Conservation (phyloP, 352 stramenopile species). For the Pythium brachiatum region DNA sequence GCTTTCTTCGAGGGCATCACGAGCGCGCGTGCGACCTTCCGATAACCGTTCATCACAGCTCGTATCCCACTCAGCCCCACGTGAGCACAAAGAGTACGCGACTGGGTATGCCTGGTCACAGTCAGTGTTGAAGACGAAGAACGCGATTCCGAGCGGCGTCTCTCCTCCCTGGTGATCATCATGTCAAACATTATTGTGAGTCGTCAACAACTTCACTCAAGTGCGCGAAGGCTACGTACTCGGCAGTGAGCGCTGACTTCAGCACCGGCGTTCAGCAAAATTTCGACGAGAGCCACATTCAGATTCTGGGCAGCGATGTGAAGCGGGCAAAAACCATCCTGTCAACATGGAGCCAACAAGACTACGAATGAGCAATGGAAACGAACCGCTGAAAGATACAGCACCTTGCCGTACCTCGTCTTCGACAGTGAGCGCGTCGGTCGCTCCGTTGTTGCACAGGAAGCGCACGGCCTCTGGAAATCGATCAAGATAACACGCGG, state of each 20-base stretch:
- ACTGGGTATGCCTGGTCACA: conserved; percentile 17
- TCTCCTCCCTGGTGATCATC: not conserved
- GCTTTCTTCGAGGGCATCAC: not conserved
- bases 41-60: conserved; percentile 16
- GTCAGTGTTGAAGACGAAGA: conserved; percentile 19
- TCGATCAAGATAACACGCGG: conserved; percentile 10
- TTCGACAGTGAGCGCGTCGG: conserved; percentile 13
- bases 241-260: conserved; percentile 19
- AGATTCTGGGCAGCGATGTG: conserved; percentile 22
- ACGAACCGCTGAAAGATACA: no score
- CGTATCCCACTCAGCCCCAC: conserved; percentile 16
- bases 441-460: conserved; percentile 13
- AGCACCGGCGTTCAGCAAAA: conserved; percentile 11
- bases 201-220: not conserved
- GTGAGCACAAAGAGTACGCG: conserved; percentile 6
- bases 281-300: conserved; percentile 14
- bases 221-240: not conserved
- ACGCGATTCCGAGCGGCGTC: conserved; percentile 9
- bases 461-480: conserved; percentile 9
- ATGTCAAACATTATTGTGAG: not conserved
- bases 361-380: no score
- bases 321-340: conserved; percentile 21
- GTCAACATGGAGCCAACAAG: not conserved
- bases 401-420: conserved; percentile 13
- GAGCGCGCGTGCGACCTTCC: not conserved